A percentile compares a stretch with the other conserved stretches of the same genome.
phyloP scores from a whole-genome alignment of 768 basidiomycete species.

The Trametopsis cervina region DNA sequence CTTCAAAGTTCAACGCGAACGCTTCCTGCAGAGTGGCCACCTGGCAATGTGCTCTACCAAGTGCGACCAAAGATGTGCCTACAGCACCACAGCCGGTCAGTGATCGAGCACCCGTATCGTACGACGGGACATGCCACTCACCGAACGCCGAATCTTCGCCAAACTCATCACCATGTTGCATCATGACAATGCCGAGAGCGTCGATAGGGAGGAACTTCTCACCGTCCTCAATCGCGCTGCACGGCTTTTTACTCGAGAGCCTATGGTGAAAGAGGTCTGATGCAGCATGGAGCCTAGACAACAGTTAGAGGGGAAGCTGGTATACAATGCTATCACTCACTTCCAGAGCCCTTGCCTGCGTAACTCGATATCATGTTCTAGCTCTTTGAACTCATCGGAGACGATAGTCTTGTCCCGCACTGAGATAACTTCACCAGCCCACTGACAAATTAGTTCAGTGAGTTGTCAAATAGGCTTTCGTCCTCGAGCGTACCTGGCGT shows the following conservation, averaged over 20 bases:
- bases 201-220: constrained; percentile 76
- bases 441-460: no score
- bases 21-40: constrained; percentile 81
- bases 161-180: constrained; percentile 76
- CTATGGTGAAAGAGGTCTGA: constrained; percentile 63
- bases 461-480: no score
- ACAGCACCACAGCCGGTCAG: background rate
- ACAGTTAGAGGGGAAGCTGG: background rate
- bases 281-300: constrained; percentile 59
- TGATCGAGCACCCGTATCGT: background rate
- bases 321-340: constrained; percentile 35
- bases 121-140: constrained; percentile 20
- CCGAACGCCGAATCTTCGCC: constrained; percentile 72
- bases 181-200: constrained; percentile 80
- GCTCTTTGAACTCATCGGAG: constrained; percentile 71
- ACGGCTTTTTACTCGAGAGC: constrained; percentile 72
- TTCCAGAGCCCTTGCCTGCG: constrained; percentile 64
- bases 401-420: constrained; percentile 74
- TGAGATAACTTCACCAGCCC: constrained; percentile 87
- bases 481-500: background rate
- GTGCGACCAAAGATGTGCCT: constrained; percentile 68
- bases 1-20: constrained; percentile 63
- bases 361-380: constrained; percentile 82
- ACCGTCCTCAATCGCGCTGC: constrained; percentile 48
- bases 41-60: constrained; percentile 83